Evolutionary conservation across 2,329 filamentous ascomycete genomes (phyloP).

Genomic region (Ophiostoma ulmi): DNA sequence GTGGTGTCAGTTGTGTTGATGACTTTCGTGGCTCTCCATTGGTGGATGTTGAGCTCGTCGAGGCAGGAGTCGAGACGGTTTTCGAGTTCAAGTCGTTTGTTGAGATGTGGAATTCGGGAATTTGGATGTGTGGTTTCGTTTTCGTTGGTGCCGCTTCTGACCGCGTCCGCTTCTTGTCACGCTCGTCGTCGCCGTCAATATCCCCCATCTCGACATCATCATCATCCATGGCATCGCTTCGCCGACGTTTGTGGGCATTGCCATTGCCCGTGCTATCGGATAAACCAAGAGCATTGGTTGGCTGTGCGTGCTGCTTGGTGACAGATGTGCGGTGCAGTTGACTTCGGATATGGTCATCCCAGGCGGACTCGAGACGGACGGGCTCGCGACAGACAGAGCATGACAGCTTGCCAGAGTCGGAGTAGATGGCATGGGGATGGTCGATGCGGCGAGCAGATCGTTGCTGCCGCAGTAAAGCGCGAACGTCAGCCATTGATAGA

Average conservation of each 20-base stretch:
- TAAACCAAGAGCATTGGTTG: background rate
- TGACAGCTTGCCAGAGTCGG: constrained; percentile 54
- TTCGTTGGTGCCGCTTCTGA: constrained; percentile 28
- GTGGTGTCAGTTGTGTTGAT: constrained; percentile 35
- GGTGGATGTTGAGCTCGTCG: background rate
- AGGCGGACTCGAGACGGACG: constrained; percentile 61
- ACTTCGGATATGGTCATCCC: constrained; percentile 57
- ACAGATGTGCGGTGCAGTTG: constrained; percentile 38
- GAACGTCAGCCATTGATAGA: constrained; percentile 66
- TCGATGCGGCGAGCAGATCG: constrained; percentile 67
- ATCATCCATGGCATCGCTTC: constrained; percentile 26
- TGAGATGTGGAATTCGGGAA: background rate
- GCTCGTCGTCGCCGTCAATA: constrained; percentile 29
- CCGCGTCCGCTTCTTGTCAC: constrained; percentile 12
- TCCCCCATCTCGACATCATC: constrained; percentile 24
- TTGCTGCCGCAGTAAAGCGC: constrained; percentile 72
- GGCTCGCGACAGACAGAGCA: constrained; percentile 62
- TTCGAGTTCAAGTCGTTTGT: background rate
- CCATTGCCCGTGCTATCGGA: background rate
- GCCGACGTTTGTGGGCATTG: constrained; percentile 25
- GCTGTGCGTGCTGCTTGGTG: background rate
- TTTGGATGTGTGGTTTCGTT: background rate
- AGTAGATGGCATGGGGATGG: constrained; percentile 54
- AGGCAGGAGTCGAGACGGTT: background rate
- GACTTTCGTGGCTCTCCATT: constrained; percentile 17